These are phyloP conservation scores for Linum usitatissimum DNA, from an alignment of 345 rosid genomes.

Conservation along the genomic window DNA sequence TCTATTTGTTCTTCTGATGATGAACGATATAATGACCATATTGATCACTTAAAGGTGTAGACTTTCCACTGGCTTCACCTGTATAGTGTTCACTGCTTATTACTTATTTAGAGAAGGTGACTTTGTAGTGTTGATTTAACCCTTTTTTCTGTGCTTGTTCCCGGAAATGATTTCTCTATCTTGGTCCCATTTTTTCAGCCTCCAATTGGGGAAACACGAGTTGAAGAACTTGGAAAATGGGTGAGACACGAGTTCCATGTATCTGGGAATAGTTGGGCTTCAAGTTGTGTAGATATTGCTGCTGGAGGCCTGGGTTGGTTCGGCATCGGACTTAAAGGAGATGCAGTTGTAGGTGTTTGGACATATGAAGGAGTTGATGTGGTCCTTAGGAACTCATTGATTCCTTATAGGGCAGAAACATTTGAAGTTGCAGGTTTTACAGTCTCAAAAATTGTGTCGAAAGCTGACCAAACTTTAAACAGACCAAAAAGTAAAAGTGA, in stretches of 20 bases:
- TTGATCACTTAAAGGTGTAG: background rate
- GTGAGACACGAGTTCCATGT: constrained; percentile 51
- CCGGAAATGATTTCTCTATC: background rate
- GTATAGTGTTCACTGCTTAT: no score
- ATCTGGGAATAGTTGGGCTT: constrained; percentile 64
- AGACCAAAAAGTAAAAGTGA: constrained; percentile 29
- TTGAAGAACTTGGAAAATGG: constrained; percentile 74
- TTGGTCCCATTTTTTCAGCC: constrained; percentile 35
- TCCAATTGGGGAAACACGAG: constrained; percentile 71
- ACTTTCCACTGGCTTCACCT: background rate
- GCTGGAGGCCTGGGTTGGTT: constrained; percentile 92
- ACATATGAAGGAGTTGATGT: constrained; percentile 72
- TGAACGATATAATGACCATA: background rate
- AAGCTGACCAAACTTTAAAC: constrained; percentile 56
- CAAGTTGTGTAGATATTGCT: constrained; percentile 67
- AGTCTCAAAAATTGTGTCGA: constrained; percentile 73
- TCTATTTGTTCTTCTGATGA: no score
- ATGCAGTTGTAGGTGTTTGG: constrained; percentile 72
- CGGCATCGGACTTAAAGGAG: constrained; percentile 68
- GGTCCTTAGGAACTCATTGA: constrained; percentile 51
- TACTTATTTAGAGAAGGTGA: no score
- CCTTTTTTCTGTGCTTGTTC: background rate
- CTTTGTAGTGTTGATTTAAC: background rate
- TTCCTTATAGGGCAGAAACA: constrained; percentile 51
- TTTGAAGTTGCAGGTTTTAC: constrained; percentile 85